Base-by-base conservation (phyloP, 2,329 filamentous ascomycete genomes). In the Paradendryphiella salina region DNA sequence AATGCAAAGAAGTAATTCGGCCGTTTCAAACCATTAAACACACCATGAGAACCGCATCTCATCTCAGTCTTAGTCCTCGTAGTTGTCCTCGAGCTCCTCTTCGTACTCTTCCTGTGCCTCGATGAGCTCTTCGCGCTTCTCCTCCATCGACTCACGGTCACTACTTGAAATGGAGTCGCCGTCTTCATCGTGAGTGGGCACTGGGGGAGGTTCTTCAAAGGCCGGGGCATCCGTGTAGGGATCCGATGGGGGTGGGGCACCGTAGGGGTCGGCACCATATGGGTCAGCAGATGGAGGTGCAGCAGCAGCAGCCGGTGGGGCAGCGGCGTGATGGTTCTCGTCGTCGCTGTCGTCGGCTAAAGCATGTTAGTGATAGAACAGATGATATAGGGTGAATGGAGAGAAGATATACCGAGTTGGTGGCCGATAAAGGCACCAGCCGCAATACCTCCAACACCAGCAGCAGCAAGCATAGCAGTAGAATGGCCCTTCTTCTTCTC, bases 351-450 rank as follows among this genome's bases (percentile, higher is more conserved):
- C 60, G 23, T 73, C 67, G 52, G 65, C 64, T 66, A 45, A 8
- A 1, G 9, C 1, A n/a, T 11, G 34, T 65, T 49, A 65, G 65
- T 18, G 4, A 28, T 6, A 18, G 9, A 33, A 28, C 5, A 18
- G 10, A 13, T 3, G n/a, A 18, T 9, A 34, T 26, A 20, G 1
- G 11, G 15, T n/a, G 13, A 33, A 21, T 11, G 14, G 29, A 14
- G 5, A 28, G 17, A 42, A 39, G 41, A 75, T 78, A 50, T 76
- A 86, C 84, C 73, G 11, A 84, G 56, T 45, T 80, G 80, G 63
- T 85, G 76, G 10, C 78, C 79, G 49, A 86, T 69, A 29, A 84
- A 64, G 3, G 82, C 84, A 38, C 83, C 84, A 9, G 80, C 84
- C 28, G 83, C 83, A 21, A 85, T 54, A 64, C 84, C 84, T 35